A percentile compares a stretch with the other conserved stretches of the same genome.
These are phyloP conservation scores for Scheffersomyces stipitis DNA, from an alignment of 805 yeast species.

Conservation along the genomic window DNA sequence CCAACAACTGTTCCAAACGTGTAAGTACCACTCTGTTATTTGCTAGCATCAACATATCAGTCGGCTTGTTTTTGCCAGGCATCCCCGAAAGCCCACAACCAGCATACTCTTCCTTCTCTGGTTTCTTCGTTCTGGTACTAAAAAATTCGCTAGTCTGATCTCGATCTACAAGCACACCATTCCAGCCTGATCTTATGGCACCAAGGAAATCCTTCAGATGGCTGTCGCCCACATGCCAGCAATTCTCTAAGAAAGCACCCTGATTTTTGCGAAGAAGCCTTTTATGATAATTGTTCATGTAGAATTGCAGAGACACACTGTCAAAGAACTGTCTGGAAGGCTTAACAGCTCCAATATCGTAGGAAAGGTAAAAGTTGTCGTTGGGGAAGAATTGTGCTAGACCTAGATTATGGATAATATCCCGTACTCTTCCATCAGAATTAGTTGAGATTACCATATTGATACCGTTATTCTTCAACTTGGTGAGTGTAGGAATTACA, in stretches of 20 bases:
- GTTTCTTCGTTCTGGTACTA: slow-evolving; percentile 2
- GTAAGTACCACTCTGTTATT: slow-evolving; percentile 32
- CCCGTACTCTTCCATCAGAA: slow-evolving; percentile 57
- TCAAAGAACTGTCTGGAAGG: slow-evolving; percentile 53
- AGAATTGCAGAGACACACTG: slow-evolving; percentile 14
- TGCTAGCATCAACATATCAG: slow-evolving; percentile 27
- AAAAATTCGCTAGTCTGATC: slow-evolving; percentile 16
- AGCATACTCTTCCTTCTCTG: slow-evolving; percentile 7
- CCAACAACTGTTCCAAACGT: slow-evolving; percentile 17
- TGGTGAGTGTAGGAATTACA: slow-evolving; percentile 45
- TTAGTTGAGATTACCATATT: slow-evolving; percentile 53
- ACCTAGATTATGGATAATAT: slow-evolving; percentile 47
- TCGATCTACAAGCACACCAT: slow-evolving; percentile 57
- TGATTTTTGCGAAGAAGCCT: slow-evolving; percentile 8
- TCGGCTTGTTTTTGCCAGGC: slow-evolving; percentile 3
- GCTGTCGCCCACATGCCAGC: slow-evolving; percentile 74
- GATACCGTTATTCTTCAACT: slow-evolving; percentile 29
- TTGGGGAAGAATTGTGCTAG: slow-evolving; percentile 40
- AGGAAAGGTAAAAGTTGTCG: slow-evolving; percentile 49
- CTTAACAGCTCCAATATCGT: slow-evolving; percentile 54
- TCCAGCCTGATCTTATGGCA: slow-evolving; percentile 58
- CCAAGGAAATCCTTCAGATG: slow-evolving; percentile 54
- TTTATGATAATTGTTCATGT: slow-evolving; percentile 19
- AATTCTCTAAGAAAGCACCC: slow-evolving; percentile 18
- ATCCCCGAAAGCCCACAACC: not conserved